phyloP scores from a whole-genome alignment of 345 rosid species.

The Rhodamnia rubescens region DNA sequence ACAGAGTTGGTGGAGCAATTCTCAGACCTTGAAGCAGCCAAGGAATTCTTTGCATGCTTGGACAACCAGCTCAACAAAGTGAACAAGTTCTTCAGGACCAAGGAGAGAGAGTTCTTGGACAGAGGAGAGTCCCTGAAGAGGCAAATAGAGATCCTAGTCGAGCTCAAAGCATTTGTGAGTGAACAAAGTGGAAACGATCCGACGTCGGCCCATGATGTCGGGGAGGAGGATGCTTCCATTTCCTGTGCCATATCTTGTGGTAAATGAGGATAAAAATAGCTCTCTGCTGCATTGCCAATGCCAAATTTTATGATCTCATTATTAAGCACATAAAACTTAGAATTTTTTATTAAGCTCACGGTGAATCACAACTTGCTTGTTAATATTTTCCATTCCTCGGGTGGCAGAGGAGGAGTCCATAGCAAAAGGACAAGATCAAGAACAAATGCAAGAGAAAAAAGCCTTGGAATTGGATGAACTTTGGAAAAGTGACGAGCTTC shows the following conservation, averaged over 20 bases:
- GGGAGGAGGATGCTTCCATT: slow-evolving; percentile 63
- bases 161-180: slow-evolving; percentile 45
- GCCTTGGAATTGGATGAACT: slow-evolving; percentile 14
- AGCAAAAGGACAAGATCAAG: slow-evolving; percentile 49
- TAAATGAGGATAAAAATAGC: slow-evolving; percentile 9
- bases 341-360: not conserved
- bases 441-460: slow-evolving; percentile 26
- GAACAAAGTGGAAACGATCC: slow-evolving; percentile 37
- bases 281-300: not conserved
- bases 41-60: slow-evolving; percentile 65
- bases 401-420: slow-evolving; percentile 60
- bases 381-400: not conserved
- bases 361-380: not conserved
- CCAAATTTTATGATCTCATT: not conserved
- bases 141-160: slow-evolving; percentile 69
- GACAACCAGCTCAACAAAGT: slow-evolving; percentile 88
- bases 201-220: slow-evolving; percentile 20
- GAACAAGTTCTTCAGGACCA: slow-evolving; percentile 69
- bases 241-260: slow-evolving; percentile 75
- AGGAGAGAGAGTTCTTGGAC: slow-evolving; percentile 88
- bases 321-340: not conserved
- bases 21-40: slow-evolving; percentile 68
- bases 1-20: slow-evolving; percentile 77
- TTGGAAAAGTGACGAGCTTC: slow-evolving; percentile 18
- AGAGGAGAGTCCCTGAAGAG: slow-evolving; percentile 79